phyloP scores from a whole-genome alignment of 73 alveolate genomes.

The Paramecium caudatum region DNA sequence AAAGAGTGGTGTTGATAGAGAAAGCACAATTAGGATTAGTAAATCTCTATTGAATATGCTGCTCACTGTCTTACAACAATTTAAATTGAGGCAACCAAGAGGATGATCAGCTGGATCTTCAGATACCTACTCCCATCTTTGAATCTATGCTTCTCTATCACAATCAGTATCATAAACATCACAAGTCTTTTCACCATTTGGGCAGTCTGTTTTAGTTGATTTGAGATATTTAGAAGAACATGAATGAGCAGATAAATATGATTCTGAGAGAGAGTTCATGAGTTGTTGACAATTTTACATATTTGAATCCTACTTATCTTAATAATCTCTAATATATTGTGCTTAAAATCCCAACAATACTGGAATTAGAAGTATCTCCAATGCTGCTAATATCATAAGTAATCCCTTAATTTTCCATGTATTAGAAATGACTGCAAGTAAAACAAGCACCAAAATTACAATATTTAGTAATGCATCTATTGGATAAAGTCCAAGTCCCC shows the following conservation, averaged over 20 bases:
- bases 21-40: not conserved
- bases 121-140: constrained; percentile 11
- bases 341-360: constrained; percentile 22
- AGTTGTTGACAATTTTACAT: not conserved
- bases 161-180: not conserved
- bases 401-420: constrained; percentile 49
- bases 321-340: constrained; percentile 49
- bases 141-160: not conserved
- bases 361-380: not conserved
- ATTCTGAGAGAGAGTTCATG: constrained; percentile 17
- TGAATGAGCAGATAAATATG: not conserved
- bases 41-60: constrained; percentile 28
- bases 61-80: constrained; percentile 45
- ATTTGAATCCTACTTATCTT: not conserved
- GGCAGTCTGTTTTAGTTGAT: constrained; percentile 1
- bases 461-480: not conserved
- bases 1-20: constrained; percentile 25
- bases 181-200: not conserved
- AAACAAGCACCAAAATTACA: not conserved
- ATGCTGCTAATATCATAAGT: constrained; percentile 37
- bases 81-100: constrained; percentile 37
- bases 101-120: constrained; percentile 59
- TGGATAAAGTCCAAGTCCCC: not conserved
- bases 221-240: constrained; percentile 37
- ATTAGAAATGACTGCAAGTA: constrained; percentile 19